Conservation (phyloP, 2,329 filamentous ascomycete species). For the Niveomyces coronatus region DNA sequence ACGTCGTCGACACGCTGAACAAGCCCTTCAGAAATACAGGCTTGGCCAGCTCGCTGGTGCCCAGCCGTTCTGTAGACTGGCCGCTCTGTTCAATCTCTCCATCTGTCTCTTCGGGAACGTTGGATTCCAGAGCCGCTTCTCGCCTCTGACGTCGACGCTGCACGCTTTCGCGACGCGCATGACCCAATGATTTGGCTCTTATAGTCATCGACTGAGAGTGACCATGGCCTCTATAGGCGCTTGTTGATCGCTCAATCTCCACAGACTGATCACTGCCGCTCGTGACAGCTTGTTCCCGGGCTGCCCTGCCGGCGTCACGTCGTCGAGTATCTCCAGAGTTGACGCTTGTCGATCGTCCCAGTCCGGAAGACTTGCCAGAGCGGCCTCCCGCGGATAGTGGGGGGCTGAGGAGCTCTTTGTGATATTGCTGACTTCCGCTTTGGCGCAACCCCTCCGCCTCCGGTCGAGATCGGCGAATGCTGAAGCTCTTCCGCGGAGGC, state of each 20-base stretch:
- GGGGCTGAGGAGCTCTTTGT: constrained; percentile 68
- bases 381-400: constrained; percentile 53
- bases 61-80: constrained; percentile 48
- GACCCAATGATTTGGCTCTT: constrained; percentile 78
- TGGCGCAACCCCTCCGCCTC: constrained; percentile 44
- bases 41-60: constrained; percentile 72
- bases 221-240: constrained; percentile 39
- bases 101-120: constrained; percentile 87
- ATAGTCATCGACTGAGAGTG: constrained; percentile 52
- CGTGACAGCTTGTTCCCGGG: constrained; percentile 59
- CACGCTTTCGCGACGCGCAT: constrained; percentile 83
- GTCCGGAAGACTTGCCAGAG: constrained; percentile 53
- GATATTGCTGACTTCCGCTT: constrained; percentile 58
- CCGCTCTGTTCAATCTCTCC: constrained; percentile 58
- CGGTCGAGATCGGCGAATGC: constrained; percentile 53
- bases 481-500: constrained; percentile 76
- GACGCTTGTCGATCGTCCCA: constrained; percentile 84
- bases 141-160: constrained; percentile 70
- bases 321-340: constrained; percentile 76
- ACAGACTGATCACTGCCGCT: constrained; percentile 72
- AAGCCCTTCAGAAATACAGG: constrained; percentile 93
- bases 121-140: constrained; percentile 61
- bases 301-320: constrained; percentile 37
- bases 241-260: constrained; percentile 40
- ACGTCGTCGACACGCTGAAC: constrained; percentile 95